Percentiles rank a stretch among this genome's conserved stretches.
Evolutionary conservation across 2,329 filamentous ascomycete genomes (phyloP).

Genomic region (Hymenotorrendiella dingleyae): DNA sequence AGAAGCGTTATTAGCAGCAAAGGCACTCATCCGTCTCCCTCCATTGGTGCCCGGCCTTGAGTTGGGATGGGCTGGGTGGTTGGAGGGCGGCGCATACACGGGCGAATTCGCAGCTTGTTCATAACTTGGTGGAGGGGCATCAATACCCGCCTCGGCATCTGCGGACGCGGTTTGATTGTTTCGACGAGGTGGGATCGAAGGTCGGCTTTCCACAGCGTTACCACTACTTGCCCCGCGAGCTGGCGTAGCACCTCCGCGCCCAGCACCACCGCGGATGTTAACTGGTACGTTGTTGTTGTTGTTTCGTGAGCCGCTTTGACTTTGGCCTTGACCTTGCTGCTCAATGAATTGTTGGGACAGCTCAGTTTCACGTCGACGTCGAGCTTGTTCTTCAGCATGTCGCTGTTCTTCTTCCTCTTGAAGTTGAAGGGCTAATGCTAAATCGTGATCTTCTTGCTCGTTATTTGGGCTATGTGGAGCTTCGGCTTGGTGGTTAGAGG

Average conservation of each 20-base stretch:
- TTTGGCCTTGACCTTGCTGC: slow-evolving; percentile 45
- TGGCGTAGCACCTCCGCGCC: not conserved
- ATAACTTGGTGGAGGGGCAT: slow-evolving; percentile 58
- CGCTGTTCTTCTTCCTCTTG: slow-evolving; percentile 90
- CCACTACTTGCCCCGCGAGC: slow-evolving; percentile 4
- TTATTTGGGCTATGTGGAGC: slow-evolving; percentile 28
- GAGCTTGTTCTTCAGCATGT: slow-evolving; percentile 55
- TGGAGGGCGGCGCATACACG: slow-evolving; percentile 46
- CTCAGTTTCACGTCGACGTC: slow-evolving; percentile 58
- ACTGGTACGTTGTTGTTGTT: slow-evolving; percentile 26
- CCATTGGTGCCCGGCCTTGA: slow-evolving; percentile 8
- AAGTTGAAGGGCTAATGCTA: slow-evolving; percentile 84
- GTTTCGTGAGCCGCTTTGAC: not conserved
- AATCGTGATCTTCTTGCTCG: slow-evolving; percentile 73
- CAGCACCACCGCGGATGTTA: slow-evolving; percentile 25
- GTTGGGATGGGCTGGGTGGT: slow-evolving; percentile 37
- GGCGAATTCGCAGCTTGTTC: slow-evolving; percentile 55
- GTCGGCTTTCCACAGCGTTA: slow-evolving; percentile 31
- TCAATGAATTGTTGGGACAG: slow-evolving; percentile 67
- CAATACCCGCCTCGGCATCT: slow-evolving; percentile 37
- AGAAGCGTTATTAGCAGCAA: slow-evolving; percentile 8
- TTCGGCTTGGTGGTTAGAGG: slow-evolving; percentile 8
- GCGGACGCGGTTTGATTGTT: slow-evolving; percentile 19
- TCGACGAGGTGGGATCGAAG: slow-evolving; percentile 39
- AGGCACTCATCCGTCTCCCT: slow-evolving; percentile 20